phyloP scores from a whole-genome alignment of 331 rosid species.

The Malus hybrid region DNA sequence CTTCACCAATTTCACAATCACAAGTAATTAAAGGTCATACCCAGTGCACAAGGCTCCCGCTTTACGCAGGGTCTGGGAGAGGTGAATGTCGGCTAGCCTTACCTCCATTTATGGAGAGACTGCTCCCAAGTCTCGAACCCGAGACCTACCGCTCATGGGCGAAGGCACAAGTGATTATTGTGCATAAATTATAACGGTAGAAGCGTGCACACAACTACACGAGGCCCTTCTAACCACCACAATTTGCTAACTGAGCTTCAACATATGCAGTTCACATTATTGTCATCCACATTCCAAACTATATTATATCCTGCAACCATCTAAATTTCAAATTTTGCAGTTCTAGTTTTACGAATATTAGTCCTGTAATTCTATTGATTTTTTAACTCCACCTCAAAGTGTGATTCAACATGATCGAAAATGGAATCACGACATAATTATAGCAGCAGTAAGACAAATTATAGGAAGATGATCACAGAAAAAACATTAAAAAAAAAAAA shows the following conservation, averaged over 20 bases:
- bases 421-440: neutral
- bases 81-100: no score
- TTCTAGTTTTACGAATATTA: neutral
- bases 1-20: neutral
- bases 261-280: neutral
- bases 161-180: neutral
- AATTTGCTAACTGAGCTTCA: neutral
- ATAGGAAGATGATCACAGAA: neutral
- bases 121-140: no score
- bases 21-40: no score
- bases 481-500: neutral
- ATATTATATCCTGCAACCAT: neutral
- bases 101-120: no score
- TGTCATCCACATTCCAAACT: neutral
- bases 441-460: neutral
- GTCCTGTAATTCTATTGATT: neutral
- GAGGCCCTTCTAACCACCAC: neutral
- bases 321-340: neutral
- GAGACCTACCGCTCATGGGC: no score
- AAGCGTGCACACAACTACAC: neutral
- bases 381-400: neutral
- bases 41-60: no score
- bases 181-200: neutral
- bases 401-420: neutral
- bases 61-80: no score